Conservation (phyloP, 768 basidiomycete genomes). For the Imleria badia region DNA sequence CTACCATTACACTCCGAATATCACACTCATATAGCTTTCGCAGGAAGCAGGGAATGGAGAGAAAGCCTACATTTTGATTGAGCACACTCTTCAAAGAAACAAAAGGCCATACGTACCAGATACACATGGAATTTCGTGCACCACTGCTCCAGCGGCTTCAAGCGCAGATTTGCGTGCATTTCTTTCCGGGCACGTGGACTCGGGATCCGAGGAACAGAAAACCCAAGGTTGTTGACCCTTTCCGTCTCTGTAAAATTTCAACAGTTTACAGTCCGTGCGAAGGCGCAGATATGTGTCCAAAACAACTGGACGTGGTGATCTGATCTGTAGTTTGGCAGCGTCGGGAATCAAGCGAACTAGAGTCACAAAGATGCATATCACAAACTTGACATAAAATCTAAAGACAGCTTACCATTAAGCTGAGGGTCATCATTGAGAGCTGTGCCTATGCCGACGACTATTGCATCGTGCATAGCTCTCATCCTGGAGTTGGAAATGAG, state of each 20-base stretch:
- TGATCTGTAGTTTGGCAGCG: conserved; percentile 33
- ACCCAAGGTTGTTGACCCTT: conserved; percentile 73
- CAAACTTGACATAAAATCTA: neutral
- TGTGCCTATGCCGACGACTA: conserved; percentile 88
- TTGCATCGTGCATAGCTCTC: conserved; percentile 89
- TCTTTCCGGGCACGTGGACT: conserved; percentile 13
- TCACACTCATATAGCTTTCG: conserved; percentile 50
- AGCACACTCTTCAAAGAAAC: neutral
- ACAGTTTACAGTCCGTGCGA: conserved; percentile 62
- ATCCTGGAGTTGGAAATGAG: conserved; percentile 53
- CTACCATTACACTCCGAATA: conserved; percentile 85
- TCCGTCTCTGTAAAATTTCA: conserved; percentile 59
- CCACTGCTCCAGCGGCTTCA: conserved; percentile 62
- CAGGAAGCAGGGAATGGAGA: conserved; percentile 53
- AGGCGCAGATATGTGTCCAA: conserved; percentile 77
- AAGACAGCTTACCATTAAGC: conserved; percentile 70
- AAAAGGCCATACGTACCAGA: conserved; percentile 40
- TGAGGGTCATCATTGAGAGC: conserved; percentile 91
- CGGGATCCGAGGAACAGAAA: conserved; percentile 41
- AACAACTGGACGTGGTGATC: conserved; percentile 79
- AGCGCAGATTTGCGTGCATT: conserved; percentile 44
- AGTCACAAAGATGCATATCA: neutral
- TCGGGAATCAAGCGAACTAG: conserved; percentile 58
- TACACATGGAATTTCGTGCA: conserved; percentile 50
- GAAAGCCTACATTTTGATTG: conserved; percentile 27